Evolutionary conservation across 495 filamentous ascomycete genomes (phyloP), one percentile per base, ranked within the genome.

Genomic region (Polyplosphaeria fusca): DNA sequence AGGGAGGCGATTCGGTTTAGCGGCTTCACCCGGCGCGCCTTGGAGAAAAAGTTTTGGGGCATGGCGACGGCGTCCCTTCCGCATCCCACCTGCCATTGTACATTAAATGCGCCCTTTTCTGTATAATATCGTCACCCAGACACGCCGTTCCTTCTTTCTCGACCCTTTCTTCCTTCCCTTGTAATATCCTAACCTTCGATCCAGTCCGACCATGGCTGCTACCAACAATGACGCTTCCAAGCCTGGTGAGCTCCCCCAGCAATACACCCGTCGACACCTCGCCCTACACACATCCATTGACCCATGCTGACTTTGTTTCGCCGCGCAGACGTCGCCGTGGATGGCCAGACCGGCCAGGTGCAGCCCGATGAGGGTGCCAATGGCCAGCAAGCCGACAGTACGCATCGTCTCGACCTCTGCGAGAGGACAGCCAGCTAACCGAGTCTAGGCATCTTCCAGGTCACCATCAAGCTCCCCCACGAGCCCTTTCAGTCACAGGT

Each of bases 381-480:
- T 18, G 45, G 23, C 47, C 47, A 9, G 39, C 39, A 58, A 22
- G 40, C 22, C 26, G 47, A 44, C 39, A 51, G 47, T 51, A 47
- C 25, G 52, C 19, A 22, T 13, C 14, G 11, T 3, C 25, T 28
- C 30, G 7, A n/a, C 9, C 30, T n/a, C 30, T 7, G 9, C 30
- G n/a, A n/a, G n/a, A 24, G 42, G 42, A 22, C 18, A 24, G 13
- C 13, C n/a, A 23, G 13, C n/a, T 5, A 5, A 5, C n/a, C 2
- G 14, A 2, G 13, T 20, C 14, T 41, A 61, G 64, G 60, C 68
- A 76, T 96, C 68, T 94, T 89, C 75, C 82, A 85, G 75, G 80
- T 96, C 66, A 86, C 81, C 56, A 81, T 96, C 66, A 82, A 85
- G 65, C 82, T 98, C 25, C 93, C 93, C 61, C 85, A 91, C 71